Evolutionary conservation across 2,329 filamentous ascomycete species (phyloP).

Genomic region (Huntiella savannae): DNA sequence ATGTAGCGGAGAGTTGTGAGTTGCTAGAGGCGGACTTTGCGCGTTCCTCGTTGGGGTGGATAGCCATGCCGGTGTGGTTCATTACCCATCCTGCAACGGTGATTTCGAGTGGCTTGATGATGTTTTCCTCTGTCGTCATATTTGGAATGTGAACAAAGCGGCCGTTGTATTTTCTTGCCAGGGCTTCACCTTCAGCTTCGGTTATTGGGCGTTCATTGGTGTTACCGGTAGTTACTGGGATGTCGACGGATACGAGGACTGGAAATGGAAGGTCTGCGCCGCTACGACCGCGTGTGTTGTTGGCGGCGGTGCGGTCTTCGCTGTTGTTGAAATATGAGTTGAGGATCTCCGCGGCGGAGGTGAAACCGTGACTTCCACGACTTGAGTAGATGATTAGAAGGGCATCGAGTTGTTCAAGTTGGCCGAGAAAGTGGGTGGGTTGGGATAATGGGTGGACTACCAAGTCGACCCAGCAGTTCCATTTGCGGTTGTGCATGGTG

Average conservation of each 20-base stretch:
- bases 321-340: constrained; percentile 2
- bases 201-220: constrained; percentile 3
- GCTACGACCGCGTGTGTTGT: not conserved
- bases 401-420: constrained; percentile 9
- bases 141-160: constrained; percentile 6
- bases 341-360: constrained; percentile 8
- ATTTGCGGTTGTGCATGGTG: constrained; percentile 3
- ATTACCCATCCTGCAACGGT: constrained; percentile 10
- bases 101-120: constrained; percentile 5
- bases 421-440: constrained; percentile 10
- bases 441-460: constrained; percentile 10
- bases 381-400: constrained; percentile 8
- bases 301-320: not conserved
- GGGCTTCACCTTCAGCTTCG: constrained; percentile 1
- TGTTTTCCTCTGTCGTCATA: constrained; percentile 1
- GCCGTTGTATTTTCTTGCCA: constrained; percentile 9
- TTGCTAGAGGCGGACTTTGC: constrained; percentile 1
- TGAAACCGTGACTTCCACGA: constrained; percentile 2
- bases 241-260: constrained; percentile 5
- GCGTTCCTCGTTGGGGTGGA: constrained; percentile 2
- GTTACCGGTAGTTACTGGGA: not conserved
- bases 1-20: not conserved
- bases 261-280: constrained; percentile 6
- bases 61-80: constrained; percentile 5
- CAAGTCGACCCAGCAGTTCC: constrained; percentile 11